Conservation (phyloP, 2,329 filamentous ascomycete genomes). For the Lachnellula willkommii region DNA sequence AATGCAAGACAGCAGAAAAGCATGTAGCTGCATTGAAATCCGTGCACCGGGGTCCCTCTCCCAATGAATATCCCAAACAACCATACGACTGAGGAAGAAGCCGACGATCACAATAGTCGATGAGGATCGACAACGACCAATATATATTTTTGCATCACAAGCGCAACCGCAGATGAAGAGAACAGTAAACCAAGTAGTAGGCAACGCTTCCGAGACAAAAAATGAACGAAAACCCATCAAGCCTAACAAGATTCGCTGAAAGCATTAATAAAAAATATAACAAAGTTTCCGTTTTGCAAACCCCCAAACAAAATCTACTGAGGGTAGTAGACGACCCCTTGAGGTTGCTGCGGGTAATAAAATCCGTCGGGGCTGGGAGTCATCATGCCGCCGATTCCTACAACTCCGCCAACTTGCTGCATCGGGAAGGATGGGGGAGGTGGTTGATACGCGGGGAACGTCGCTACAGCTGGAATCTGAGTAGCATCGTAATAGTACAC, state of each 20-base stretch:
- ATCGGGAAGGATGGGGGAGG: slow-evolving; percentile 48
- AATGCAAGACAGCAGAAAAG: slow-evolving; percentile 22
- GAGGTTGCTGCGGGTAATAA: slow-evolving; percentile 58
- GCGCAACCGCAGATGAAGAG: slow-evolving; percentile 3
- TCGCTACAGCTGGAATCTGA: slow-evolving; percentile 50
- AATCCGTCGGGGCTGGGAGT: slow-evolving; percentile 63
- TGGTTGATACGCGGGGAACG: slow-evolving; percentile 42
- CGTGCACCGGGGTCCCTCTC: neutral
- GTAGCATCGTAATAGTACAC: slow-evolving; percentile 88
- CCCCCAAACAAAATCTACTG: slow-evolving; percentile 40
- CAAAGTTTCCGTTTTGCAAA: slow-evolving; percentile 13
- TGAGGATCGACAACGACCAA: slow-evolving; percentile 12
- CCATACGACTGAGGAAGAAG: slow-evolving; percentile 4
- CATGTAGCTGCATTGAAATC: slow-evolving; percentile 15
- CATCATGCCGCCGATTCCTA: slow-evolving; percentile 77
- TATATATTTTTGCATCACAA: slow-evolving; percentile 15
- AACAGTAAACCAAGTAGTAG: slow-evolving; percentile 15
- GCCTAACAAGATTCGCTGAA: slow-evolving; percentile 26
- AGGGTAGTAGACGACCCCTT: slow-evolving; percentile 56
- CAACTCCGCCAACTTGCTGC: slow-evolving; percentile 46
- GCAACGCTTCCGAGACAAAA: slow-evolving; percentile 24
- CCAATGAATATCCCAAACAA: slow-evolving; percentile 14
- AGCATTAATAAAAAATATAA: slow-evolving; percentile 28
- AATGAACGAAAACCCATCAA: slow-evolving; percentile 22
- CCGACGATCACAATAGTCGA: slow-evolving; percentile 11